phyloP scores from a whole-genome alignment of 495 filamentous ascomycete species.

The Penicillium macrosclerotiorum region DNA sequence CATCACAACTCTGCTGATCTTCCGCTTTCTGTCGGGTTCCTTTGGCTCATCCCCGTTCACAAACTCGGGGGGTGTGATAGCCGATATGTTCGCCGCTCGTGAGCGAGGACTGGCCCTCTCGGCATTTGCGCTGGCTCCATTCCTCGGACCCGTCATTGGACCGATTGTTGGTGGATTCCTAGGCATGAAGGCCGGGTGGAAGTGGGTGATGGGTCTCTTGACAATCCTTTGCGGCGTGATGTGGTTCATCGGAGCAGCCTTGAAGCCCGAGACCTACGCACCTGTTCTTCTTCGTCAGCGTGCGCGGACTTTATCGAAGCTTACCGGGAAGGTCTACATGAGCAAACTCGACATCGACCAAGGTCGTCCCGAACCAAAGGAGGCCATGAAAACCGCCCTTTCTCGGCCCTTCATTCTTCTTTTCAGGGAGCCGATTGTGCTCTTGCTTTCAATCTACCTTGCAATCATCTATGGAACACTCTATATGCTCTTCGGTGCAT shows the following conservation, averaged over 20 bases:
- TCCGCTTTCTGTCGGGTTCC: slow-evolving; percentile 71
- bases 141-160: slow-evolving; percentile 60
- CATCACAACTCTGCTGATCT: slow-evolving; percentile 58
- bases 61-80: slow-evolving; percentile 66
- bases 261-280: slow-evolving; percentile 55
- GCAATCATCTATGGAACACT: slow-evolving; percentile 68
- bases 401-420: slow-evolving; percentile 38
- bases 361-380: slow-evolving; percentile 22
- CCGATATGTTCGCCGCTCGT: slow-evolving; percentile 60
- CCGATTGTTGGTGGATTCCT: slow-evolving; percentile 57
- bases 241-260: slow-evolving; percentile 45
- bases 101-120: slow-evolving; percentile 58
- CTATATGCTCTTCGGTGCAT: slow-evolving; percentile 75
- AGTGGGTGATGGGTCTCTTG: slow-evolving; percentile 59
- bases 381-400: slow-evolving; percentile 33
- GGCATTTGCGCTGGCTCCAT: slow-evolving; percentile 61
- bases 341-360: slow-evolving; percentile 36
- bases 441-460: slow-evolving; percentile 62
- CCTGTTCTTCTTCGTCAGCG: slow-evolving; percentile 52
- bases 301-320: slow-evolving; percentile 43
- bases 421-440: slow-evolving; percentile 51
- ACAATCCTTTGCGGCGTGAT: slow-evolving; percentile 42
- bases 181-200: slow-evolving; percentile 52
- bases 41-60: slow-evolving; percentile 68
- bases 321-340: slow-evolving; percentile 50